These are phyloP conservation scores for Tetrapyrgos nigripes DNA, from an alignment of 1,284 basidiomycete genomes.

Conservation along the genomic window DNA sequence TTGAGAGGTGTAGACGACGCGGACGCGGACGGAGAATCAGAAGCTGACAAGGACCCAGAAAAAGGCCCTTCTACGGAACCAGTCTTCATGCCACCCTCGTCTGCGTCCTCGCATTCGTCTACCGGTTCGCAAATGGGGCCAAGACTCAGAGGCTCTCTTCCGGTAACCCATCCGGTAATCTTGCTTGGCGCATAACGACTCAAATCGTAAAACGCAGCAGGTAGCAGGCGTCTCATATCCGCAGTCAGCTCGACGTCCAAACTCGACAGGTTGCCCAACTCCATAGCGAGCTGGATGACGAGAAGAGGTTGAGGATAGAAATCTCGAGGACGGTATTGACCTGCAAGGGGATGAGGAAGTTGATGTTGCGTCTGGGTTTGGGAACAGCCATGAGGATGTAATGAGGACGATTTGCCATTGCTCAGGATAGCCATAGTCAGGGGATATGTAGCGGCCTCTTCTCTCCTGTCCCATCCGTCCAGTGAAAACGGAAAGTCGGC, in stretches of 20 bases:
- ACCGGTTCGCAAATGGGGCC: constrained; percentile 18
- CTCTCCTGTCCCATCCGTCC: constrained; percentile 67
- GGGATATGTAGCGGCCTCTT: constrained; percentile 54
- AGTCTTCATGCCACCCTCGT: too few species aligned
- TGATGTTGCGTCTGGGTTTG: not conserved
- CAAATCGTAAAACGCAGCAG: constrained; percentile 75
- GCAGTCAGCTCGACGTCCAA: not conserved
- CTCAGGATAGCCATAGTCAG: not conserved
- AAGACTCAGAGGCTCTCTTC: constrained; percentile 43
- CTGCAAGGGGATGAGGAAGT: constrained; percentile 22
- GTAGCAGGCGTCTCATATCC: constrained; percentile 49
- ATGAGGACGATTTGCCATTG: not conserved
- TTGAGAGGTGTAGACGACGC: constrained; percentile 28
- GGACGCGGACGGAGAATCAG: constrained; percentile 26
- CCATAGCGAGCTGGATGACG: constrained; percentile 69
- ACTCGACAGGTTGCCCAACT: constrained; percentile 48
- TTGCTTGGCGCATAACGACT: constrained; percentile 73
- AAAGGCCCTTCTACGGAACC: too few species aligned
- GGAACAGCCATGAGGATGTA: not conserved
- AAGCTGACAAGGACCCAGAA: not conserved
- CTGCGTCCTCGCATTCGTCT: not conserved
- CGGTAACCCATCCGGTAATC: constrained; percentile 43
- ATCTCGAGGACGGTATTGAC: constrained; percentile 55
- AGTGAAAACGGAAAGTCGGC: constrained; percentile 71
- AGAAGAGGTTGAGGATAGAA: constrained; percentile 61